phyloP scores from a whole-genome alignment of 2,329 filamentous ascomycete species.

The Venturia asperata region DNA sequence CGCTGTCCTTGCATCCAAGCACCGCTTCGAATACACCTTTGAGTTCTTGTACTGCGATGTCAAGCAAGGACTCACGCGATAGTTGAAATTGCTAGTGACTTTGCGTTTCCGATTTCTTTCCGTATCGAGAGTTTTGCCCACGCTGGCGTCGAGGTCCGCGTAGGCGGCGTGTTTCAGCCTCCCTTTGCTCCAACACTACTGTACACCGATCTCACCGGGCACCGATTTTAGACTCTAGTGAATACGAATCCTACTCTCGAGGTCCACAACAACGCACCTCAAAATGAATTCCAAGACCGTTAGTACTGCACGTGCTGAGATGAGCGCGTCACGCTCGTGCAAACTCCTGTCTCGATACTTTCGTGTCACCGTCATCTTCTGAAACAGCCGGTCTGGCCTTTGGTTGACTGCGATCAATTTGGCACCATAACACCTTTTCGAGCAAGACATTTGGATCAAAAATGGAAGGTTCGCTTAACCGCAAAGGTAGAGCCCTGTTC shows the following conservation, averaged over 20 bases:
- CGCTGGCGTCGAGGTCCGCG: not conserved
- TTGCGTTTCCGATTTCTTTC: not conserved
- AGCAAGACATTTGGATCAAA: no score
- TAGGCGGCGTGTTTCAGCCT: not conserved
- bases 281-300: not conserved
- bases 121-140: not conserved
- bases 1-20: not conserved
- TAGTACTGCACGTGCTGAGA: not conserved
- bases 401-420: not conserved
- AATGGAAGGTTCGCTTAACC: no score
- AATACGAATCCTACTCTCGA: not conserved
- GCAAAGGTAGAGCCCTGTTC: no score
- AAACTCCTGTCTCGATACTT: not conserved
- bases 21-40: not conserved
- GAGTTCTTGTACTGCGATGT: not conserved
- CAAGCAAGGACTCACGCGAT: not conserved
- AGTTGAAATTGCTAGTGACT: not conserved
- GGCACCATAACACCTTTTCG: no score
- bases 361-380: not conserved
- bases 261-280: not conserved
- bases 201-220: not conserved
- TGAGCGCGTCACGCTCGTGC: not conserved
- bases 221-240: not conserved
- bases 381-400: not conserved
- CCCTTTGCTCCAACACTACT: not conserved